A percentile compares a stretch with the other conserved stretches of the same genome.
These are phyloP conservation scores for Paecilomyces fulvus DNA, from an alignment of 2,329 filamentous ascomycete species.

Conservation along the genomic window DNA sequence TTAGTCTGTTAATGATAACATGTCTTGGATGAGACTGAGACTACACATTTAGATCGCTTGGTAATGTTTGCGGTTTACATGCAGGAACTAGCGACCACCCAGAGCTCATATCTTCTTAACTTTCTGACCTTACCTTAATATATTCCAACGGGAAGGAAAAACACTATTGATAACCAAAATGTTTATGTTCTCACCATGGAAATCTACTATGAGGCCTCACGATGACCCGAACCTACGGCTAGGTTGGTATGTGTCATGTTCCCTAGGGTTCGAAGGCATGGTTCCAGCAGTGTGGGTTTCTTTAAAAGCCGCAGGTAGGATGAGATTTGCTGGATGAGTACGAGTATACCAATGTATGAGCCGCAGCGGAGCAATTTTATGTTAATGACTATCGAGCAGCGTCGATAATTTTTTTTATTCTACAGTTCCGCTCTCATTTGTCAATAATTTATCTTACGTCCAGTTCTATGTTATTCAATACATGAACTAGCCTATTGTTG, in stretches of 20 bases:
- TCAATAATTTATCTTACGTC: background rate
- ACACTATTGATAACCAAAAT: background rate
- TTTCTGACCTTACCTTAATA: background rate
- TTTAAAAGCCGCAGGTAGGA: background rate
- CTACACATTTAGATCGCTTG: background rate
- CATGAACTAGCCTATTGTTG: too few relatives aligned
- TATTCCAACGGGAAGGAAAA: too few relatives aligned
- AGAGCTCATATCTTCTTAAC: background rate
- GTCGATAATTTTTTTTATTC: background rate
- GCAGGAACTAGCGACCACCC: background rate
- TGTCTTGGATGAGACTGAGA: background rate
- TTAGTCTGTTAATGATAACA: background rate
- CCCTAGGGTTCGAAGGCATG: background rate
- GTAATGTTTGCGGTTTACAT: background rate
- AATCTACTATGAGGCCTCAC: slow-evolving; percentile 47
- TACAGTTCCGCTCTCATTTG: background rate
- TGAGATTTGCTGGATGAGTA: background rate
- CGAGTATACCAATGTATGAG: background rate
- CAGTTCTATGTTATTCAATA: too few relatives aligned
- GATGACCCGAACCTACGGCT: slow-evolving; percentile 28
- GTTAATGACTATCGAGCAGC: too few relatives aligned
- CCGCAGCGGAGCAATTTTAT: too few relatives aligned
- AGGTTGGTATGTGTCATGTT: slow-evolving; percentile 5
- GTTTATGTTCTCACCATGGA: slow-evolving; percentile 8
- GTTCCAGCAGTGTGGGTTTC: background rate